A percentile compares a stretch with the other conserved stretches of the same genome.
phyloP scores from a whole-genome alignment of 371 early-diverging fungal genomes.

The Globomyces sp. region DNA sequence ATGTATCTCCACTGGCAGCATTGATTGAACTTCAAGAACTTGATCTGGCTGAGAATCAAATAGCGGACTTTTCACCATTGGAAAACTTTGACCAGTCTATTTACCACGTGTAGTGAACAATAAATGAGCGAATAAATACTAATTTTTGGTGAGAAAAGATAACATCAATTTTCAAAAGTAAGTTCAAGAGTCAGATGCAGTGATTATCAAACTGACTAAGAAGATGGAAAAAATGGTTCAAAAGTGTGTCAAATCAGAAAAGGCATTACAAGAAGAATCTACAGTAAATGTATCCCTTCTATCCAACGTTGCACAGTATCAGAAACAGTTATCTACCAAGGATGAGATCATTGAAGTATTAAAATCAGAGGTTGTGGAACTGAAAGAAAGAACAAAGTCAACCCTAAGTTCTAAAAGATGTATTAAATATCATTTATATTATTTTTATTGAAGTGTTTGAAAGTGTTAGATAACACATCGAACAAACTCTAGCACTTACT shows the following conservation, averaged over 20 bases:
- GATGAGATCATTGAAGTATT: background rate
- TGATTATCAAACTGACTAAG: constrained; percentile 22
- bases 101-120: too few species aligned
- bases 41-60: too few species aligned
- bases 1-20: too few species aligned
- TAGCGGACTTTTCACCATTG: too few species aligned
- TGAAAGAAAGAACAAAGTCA: constrained; percentile 27
- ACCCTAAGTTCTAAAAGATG: too few species aligned
- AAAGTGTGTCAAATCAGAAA: constrained; percentile 25
- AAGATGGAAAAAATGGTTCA: constrained; percentile 34
- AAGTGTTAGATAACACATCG: too few species aligned
- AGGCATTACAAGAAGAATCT: constrained; percentile 35
- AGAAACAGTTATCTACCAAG: constrained; percentile 24
- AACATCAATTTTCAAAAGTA: background rate
- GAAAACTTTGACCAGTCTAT: too few species aligned
- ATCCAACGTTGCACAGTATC: constrained; percentile 22
- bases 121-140: too few species aligned
- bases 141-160: background rate
- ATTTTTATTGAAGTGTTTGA: too few species aligned
- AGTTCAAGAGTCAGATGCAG: constrained; percentile 19
- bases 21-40: too few species aligned
- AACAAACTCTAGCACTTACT: too few species aligned
- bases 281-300: constrained; percentile 35
- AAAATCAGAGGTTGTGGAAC: constrained; percentile 29
- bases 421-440: too few species aligned